Base-by-base conservation (phyloP, 164 flowering plant genomes). In the Vitis labrusca region DNA sequence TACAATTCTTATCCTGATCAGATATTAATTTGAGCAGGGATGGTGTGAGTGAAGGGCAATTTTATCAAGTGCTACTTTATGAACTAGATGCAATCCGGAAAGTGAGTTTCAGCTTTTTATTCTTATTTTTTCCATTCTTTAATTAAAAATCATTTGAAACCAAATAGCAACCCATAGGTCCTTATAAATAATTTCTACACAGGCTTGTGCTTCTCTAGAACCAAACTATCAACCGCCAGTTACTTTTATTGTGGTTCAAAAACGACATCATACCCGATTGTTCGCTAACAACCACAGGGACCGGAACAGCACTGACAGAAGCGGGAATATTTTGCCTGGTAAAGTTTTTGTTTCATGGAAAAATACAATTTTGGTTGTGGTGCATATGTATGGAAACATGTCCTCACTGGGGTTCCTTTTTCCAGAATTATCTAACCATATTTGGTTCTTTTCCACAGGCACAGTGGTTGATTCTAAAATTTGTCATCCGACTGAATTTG, bases 31-130 rank as follows among this genome's bases (percentile, higher is more conserved):
- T 76, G 70, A 60, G 56, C 83, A 94, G 97, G 82, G 98, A 94
- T 74, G 98, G 98, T 65, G 98, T 94, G 51, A 94, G 98, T 69
- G 98, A 94, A 78, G 97, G 97, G 54, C 97, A 92, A 52, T 94
- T 94, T 78, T 82, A 84, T 76, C 94, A 94, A 86, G 97, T 92
- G 59, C 83, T 94, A 51, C 88, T 88, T 6, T 84, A 84, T 50
- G 98, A 94, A 79, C 73, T 94, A 50, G 90, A 86, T 76, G 98
- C 97, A 59, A 92, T 94, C 17, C 79, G 96, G 30, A 87, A 90
- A 97, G 98, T 92, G 50, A 51, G 70, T 68, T 52, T 50, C 57
- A 32, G n/a, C 44, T 19, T 58, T 51, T 53, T 52, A 15, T 8
- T 7, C 53, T 67, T 56, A 9, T n/a, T 9, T n/a, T 2, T 9